These are phyloP conservation scores for Pythium brachiatum DNA, from an alignment of 352 stramenopile species.

Conservation along the genomic window DNA sequence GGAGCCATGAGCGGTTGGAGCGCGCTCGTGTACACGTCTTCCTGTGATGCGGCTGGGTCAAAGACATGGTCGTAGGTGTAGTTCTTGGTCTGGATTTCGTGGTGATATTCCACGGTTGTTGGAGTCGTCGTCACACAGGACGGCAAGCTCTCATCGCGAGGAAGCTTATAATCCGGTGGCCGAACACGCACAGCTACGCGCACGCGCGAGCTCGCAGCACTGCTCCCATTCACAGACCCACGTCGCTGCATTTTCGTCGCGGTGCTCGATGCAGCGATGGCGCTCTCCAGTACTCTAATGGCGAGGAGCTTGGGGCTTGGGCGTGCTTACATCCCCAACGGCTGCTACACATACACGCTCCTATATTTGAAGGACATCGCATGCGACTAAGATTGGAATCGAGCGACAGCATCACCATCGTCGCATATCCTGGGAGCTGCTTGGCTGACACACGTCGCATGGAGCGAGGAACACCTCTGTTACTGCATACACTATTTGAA, in stretches of 20 bases:
- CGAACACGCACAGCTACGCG: conserved; percentile 69
- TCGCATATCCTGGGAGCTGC: background rate
- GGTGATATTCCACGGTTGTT: conserved; percentile 33
- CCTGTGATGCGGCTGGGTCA: conserved; percentile 30
- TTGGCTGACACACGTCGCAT: background rate
- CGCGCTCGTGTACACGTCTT: conserved; percentile 39
- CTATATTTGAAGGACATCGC: background rate
- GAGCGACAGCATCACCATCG: background rate
- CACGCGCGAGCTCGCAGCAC: conserved; percentile 31
- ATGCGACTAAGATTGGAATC: conserved; percentile 9
- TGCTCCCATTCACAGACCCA: conserved; percentile 13
- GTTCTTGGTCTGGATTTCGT: conserved; percentile 40
- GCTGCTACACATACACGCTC: background rate
- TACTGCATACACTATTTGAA: background rate
- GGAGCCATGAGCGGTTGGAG: conserved; percentile 43
- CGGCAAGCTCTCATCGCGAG: conserved; percentile 21
- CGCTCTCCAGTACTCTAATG: conserved; percentile 4
- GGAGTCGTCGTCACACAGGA: conserved; percentile 17
- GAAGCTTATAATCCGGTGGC: conserved; percentile 30
- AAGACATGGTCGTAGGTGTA: conserved; percentile 77
- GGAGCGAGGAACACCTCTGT: conserved; percentile 4
- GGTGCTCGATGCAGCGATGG: background rate
- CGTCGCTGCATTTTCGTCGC: conserved; percentile 15
- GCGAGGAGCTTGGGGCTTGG: background rate
- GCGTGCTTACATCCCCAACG: background rate